Conservation (phyloP, 2,329 filamentous ascomycete species). For the Huntiella bhutanensis region DNA sequence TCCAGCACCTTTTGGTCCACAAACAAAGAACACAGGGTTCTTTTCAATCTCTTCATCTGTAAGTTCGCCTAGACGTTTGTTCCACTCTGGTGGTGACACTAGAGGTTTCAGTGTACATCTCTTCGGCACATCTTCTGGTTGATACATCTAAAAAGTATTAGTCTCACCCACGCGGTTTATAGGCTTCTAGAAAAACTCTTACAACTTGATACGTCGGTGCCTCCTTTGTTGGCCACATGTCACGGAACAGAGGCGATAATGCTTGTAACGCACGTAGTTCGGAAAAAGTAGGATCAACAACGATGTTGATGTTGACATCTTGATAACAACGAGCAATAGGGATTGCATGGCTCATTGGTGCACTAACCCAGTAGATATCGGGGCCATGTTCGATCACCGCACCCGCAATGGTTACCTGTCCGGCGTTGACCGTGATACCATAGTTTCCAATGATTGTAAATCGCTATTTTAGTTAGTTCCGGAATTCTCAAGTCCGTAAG, state of each 20-base stretch:
- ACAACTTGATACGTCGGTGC: conserved; percentile 31
- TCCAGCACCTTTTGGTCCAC: conserved; percentile 52
- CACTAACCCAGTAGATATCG: conserved; percentile 36
- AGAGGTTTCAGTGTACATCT: conserved; percentile 33
- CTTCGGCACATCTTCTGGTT: conserved; percentile 32
- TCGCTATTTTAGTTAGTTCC: conserved; percentile 24
- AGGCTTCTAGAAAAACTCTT: conserved; percentile 12
- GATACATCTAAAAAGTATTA: conserved; percentile 28
- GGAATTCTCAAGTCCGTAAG: background rate
- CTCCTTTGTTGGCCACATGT: conserved; percentile 40
- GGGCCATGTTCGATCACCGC: conserved; percentile 35
- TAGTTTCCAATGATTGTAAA: conserved; percentile 50
- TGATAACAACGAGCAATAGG: conserved; percentile 42
- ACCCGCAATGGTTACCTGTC: conserved; percentile 46
- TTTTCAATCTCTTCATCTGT: conserved; percentile 17
- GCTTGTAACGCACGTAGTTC: conserved; percentile 34
- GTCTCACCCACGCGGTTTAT: conserved; percentile 1
- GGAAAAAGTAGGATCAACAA: conserved; percentile 29
- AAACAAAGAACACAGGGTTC: conserved; percentile 34
- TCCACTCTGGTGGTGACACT: conserved; percentile 39
- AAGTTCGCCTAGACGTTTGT: conserved; percentile 31
- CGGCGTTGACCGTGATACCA: conserved; percentile 40
- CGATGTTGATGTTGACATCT: conserved; percentile 33
- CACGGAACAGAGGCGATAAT: conserved; percentile 47
- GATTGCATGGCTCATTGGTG: conserved; percentile 50